These are phyloP conservation scores for Dothidotthia symphoricarpi DNA, from an alignment of 2,329 filamentous ascomycete genomes.

Conservation along the genomic window DNA sequence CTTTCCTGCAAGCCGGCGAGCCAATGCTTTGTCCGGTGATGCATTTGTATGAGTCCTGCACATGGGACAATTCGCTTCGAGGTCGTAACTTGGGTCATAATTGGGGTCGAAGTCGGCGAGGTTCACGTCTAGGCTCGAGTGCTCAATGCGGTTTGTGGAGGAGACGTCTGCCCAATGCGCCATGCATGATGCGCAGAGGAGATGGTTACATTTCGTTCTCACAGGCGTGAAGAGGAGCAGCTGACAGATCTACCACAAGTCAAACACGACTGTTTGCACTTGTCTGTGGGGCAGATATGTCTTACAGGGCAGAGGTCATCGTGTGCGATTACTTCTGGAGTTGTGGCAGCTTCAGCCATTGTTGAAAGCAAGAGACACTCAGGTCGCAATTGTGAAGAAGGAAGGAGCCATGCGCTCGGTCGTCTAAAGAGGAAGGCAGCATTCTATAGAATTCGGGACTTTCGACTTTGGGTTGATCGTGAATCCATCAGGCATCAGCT, in stretches of 20 bases:
- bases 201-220: slow-evolving; percentile 44
- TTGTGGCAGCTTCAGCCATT: slow-evolving; percentile 14
- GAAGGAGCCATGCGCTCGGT: too few species aligned
- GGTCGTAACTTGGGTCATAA: slow-evolving; percentile 26
- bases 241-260: slow-evolving; percentile 41
- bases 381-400: too few species aligned
- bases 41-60: slow-evolving; percentile 45
- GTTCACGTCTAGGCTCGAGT: slow-evolving; percentile 40
- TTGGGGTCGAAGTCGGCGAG: slow-evolving; percentile 42
- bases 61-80: slow-evolving; percentile 49
- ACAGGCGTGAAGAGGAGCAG: slow-evolving; percentile 47
- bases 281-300: background rate
- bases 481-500: slow-evolving; percentile 7
- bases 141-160: slow-evolving; percentile 36
- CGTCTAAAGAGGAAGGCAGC: too few species aligned
- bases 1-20: slow-evolving; percentile 26
- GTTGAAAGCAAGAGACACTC: too few species aligned
- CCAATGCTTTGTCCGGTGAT: slow-evolving; percentile 23
- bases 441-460: background rate
- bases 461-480: slow-evolving; percentile 2
- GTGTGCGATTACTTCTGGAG: slow-evolving; percentile 29
- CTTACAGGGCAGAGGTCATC: slow-evolving; percentile 46
- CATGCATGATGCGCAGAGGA: slow-evolving; percentile 49
- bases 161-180: slow-evolving; percentile 48
- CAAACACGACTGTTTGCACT: background rate